These are phyloP conservation scores for Centaurea solstitialis DNA, from an alignment of 129 eudicot genomes.

Conservation along the genomic window DNA sequence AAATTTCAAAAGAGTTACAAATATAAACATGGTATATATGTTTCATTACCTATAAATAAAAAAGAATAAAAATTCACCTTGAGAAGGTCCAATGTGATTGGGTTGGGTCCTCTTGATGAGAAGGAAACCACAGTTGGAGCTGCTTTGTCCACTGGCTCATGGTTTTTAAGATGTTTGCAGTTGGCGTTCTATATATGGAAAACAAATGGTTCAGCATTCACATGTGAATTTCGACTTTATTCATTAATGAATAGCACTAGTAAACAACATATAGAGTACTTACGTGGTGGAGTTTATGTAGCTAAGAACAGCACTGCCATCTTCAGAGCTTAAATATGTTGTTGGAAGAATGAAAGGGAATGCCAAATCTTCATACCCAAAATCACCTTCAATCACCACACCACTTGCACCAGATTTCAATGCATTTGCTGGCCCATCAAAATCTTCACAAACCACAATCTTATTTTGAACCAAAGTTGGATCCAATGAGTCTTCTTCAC, in stretches of 20 bases:
- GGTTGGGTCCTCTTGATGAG: constrained; percentile 80
- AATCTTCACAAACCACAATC: constrained; percentile 38
- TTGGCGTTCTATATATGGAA: constrained; percentile 27
- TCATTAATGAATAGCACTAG: no score
- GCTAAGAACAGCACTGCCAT: constrained; percentile 31
- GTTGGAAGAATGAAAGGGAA: constrained; percentile 26
- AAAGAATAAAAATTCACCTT: constrained; percentile 42
- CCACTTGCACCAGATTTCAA: constrained; percentile 32
- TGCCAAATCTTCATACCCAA: constrained; percentile 29
- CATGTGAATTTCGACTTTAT: background rate
- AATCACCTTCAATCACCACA: constrained; percentile 31
- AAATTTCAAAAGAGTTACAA: background rate
- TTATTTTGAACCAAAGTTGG: constrained; percentile 23
- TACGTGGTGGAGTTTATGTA: constrained; percentile 46
- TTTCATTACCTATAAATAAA: background rate
- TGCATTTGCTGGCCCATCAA: constrained; percentile 1
- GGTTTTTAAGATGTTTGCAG: constrained; percentile 43
- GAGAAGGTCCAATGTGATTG: constrained; percentile 57
- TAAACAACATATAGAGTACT: no score
- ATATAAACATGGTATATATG: background rate
- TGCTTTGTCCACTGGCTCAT: constrained; percentile 27
- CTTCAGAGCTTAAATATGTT: constrained; percentile 36
- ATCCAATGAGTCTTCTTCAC: constrained; percentile 30
- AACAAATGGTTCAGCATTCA: background rate
- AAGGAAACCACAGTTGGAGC: constrained; percentile 75